Conservation (phyloP, 2,329 filamentous ascomycete genomes). For the Pestalotiopsis sp. region DNA sequence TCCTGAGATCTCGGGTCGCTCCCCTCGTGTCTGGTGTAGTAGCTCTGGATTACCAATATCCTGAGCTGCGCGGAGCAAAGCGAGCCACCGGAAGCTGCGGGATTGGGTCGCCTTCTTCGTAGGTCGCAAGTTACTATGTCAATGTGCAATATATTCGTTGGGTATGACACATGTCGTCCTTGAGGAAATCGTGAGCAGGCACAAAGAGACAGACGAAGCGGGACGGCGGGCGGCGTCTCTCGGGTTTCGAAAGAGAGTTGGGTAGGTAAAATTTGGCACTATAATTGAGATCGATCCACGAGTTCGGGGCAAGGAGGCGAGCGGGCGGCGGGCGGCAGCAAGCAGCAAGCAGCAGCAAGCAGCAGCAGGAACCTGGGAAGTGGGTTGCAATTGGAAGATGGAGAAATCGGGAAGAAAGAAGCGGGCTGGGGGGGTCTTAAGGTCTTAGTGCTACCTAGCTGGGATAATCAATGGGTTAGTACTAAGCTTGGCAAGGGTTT, state of each 20-base stretch:
- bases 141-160: neutral
- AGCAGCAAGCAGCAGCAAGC: neutral
- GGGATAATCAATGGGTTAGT: neutral
- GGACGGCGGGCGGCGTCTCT: neutral
- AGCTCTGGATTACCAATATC: neutral
- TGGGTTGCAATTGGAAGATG: neutral
- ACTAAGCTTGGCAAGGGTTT: no score
- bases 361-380: neutral
- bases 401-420: conserved; percentile 8
- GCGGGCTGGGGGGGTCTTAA: neutral
- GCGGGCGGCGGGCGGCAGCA: neutral
- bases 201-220: neutral
- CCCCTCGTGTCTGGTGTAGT: neutral
- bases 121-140: neutral
- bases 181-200: neutral
- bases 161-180: neutral
- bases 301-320: neutral
- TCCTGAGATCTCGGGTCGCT: neutral
- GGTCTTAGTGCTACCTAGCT: no score
- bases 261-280: neutral
- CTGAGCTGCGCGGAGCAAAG: neutral
- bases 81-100: neutral
- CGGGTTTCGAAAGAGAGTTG: neutral
- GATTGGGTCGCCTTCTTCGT: neutral
- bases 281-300: conserved; percentile 3